These are phyloP conservation scores for Fusarium sp. DNA, from an alignment of 2,329 filamentous ascomycete genomes.

Conservation along the genomic window DNA sequence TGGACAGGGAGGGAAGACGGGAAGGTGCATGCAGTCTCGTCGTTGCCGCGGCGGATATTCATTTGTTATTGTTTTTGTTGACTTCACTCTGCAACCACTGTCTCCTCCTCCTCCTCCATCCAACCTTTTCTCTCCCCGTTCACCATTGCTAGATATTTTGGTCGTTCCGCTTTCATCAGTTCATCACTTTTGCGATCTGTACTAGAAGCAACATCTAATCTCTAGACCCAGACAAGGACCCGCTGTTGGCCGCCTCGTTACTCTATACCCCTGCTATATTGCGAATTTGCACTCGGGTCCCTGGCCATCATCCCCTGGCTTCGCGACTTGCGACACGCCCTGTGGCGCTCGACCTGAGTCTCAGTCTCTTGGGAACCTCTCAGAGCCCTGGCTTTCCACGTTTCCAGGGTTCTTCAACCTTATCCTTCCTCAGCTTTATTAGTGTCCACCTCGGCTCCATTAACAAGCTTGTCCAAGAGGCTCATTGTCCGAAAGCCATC, in stretches of 20 bases:
- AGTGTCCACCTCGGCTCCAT: conserved; percentile 29
- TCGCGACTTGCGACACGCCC: conserved; percentile 26
- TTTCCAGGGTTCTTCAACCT: conserved; percentile 17
- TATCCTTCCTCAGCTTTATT: conserved; percentile 6
- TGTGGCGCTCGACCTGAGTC: conserved; percentile 37
- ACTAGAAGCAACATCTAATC: conserved; percentile 4
- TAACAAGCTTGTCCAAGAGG: conserved; percentile 10
- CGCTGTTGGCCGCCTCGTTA: conserved; percentile 40
- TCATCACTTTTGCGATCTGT: conserved; percentile 23
- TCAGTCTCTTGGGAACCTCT: conserved; percentile 32
- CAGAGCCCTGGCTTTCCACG: conserved; percentile 24
- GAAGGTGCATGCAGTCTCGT: conserved; percentile 15
- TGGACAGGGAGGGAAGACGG: neutral
- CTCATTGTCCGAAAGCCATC: conserved; percentile 27
- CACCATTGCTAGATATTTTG: conserved; percentile 37
- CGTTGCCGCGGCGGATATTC: conserved; percentile 33
- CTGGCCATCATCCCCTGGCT: conserved; percentile 32
- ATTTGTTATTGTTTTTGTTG: conserved; percentile 37
- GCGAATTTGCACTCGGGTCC: conserved; percentile 43
- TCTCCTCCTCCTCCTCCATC: conserved; percentile 22
- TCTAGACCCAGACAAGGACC: conserved; percentile 30
- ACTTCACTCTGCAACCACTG: conserved; percentile 2
- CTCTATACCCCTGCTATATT: conserved; percentile 37
- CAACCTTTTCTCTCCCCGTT: conserved; percentile 16
- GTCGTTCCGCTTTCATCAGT: conserved; percentile 25